Evolutionary conservation across 768 basidiomycete genomes (phyloP).

Genomic region (Boletus pseudopeckii): DNA sequence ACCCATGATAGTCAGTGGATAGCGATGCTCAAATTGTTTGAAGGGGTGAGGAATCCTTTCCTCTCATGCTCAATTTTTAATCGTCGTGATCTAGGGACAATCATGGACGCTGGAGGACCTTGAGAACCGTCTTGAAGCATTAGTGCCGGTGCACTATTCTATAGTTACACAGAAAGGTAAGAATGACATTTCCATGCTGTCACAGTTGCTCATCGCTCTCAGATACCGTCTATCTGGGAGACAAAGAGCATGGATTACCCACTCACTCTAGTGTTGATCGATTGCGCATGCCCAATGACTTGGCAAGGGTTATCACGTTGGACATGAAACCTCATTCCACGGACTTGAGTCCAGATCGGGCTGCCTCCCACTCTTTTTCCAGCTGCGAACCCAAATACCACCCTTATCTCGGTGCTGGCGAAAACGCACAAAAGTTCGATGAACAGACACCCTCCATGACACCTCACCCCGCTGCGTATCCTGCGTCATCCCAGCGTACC

Average conservation of each 20-base stretch:
- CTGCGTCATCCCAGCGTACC: conserved; percentile 32
- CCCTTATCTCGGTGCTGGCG: conserved; percentile 14
- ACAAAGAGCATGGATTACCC: not conserved
- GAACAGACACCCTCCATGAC: not conserved
- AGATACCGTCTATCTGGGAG: not conserved
- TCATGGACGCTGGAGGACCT: not conserved
- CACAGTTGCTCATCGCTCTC: not conserved
- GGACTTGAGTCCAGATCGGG: too few relatives aligned
- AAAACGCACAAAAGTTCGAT: conserved; percentile 18
- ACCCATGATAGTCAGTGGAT: not conserved
- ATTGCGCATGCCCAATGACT: too few relatives aligned
- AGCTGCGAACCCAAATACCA: conserved; percentile 6
- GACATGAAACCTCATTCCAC: too few relatives aligned
- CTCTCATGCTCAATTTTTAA: not conserved
- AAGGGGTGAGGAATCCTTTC: not conserved
- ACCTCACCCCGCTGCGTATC: conserved; percentile 15
- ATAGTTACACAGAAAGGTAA: not conserved
- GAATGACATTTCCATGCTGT: not conserved
- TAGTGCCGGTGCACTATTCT: not conserved
- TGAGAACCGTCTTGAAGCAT: not conserved
- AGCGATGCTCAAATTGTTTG: not conserved
- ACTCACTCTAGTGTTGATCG: not conserved
- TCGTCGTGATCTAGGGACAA: not conserved
- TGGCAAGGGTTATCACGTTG: too few relatives aligned
- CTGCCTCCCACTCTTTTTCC: too few relatives aligned